phyloP scores from a whole-genome alignment of 805 yeast species.

The Metschnikowia lachancei region DNA sequence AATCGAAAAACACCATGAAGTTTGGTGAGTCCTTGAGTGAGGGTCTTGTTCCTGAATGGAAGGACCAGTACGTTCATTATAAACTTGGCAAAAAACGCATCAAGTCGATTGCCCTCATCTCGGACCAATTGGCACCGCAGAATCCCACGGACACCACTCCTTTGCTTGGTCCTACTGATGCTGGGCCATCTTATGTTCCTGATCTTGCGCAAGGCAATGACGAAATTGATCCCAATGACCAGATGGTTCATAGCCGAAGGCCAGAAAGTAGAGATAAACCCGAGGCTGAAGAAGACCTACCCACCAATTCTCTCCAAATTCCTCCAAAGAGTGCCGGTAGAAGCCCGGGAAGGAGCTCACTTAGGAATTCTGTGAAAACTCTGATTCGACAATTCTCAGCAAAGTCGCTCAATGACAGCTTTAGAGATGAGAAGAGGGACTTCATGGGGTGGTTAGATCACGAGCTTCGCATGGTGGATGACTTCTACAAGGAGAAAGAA shows the following conservation, averaged over 20 bases:
- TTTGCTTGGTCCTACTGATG: slow-evolving; percentile 12
- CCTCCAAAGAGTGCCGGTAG: background rate
- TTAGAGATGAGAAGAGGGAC: slow-evolving; percentile 34
- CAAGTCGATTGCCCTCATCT: slow-evolving; percentile 30
- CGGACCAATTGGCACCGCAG: slow-evolving; percentile 15
- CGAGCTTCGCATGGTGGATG: slow-evolving; percentile 58
- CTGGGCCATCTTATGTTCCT: slow-evolving; percentile 1
- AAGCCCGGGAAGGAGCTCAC: background rate
- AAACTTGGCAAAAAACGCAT: slow-evolving; percentile 57
- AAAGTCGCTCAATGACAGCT: slow-evolving; percentile 20
- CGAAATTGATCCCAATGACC: background rate
- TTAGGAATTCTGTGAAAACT: slow-evolving; percentile 3
- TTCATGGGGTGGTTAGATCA: slow-evolving; percentile 67
- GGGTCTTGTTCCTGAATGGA: slow-evolving; percentile 85
- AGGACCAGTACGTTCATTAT: slow-evolving; percentile 72
- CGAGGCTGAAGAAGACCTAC: background rate
- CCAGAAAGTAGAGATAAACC: background rate
- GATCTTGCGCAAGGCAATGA: background rate
- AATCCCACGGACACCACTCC: slow-evolving; percentile 19
- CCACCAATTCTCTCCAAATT: background rate
- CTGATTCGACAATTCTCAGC: slow-evolving; percentile 9
- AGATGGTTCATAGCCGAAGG: no score
- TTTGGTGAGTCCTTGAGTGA: slow-evolving; percentile 66
- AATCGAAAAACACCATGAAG: slow-evolving; percentile 46
- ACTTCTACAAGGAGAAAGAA: slow-evolving; percentile 61